These are phyloP conservation scores for Microbotryum silenes-acaulis DNA, from an alignment of 1,284 basidiomycete species.

Conservation along the genomic window DNA sequence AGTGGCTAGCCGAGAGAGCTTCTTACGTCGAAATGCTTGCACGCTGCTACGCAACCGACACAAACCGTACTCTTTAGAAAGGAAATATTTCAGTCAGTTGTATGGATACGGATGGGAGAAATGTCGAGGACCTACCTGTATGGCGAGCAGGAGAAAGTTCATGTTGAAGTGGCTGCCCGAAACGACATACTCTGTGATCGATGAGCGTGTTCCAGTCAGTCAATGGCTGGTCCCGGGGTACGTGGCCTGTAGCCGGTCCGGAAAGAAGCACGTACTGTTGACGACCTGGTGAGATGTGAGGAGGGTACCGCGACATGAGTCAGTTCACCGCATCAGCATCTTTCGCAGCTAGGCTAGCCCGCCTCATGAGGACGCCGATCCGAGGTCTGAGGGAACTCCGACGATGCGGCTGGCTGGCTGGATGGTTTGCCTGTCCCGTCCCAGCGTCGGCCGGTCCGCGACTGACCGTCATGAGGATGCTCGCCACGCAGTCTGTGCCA, in stretches of 20 bases:
- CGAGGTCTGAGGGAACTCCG: not conserved
- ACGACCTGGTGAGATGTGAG: too few species aligned
- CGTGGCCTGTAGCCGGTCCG: too few species aligned
- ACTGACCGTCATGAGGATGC: conserved; percentile 87
- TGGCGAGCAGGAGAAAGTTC: conserved; percentile 89
- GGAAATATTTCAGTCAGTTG: too few species aligned
- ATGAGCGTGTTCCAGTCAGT: too few species aligned
- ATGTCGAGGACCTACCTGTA: conserved; percentile 50
- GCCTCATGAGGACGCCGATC: too few species aligned
- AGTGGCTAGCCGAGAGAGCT: not conserved
- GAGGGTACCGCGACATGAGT: too few species aligned
- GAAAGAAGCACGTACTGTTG: too few species aligned
- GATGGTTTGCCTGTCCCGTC: too few species aligned
- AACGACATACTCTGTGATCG: conserved; percentile 67
- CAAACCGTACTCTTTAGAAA: conserved; percentile 52
- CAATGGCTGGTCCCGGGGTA: too few species aligned
- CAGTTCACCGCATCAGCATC: too few species aligned
- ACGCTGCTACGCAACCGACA: conserved; percentile 61
- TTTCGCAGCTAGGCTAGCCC: too few species aligned
- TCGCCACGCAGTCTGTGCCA: conserved; percentile 64
- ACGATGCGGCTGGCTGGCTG: not conserved
- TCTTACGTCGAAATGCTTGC: conserved; percentile 60
- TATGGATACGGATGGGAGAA: too few species aligned
- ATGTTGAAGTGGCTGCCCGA: conserved; percentile 90
- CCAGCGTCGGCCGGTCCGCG: conserved; percentile 29